Evolutionary conservation across 768 basidiomycete species (phyloP).

Genomic region (Kondoa malvinella): DNA sequence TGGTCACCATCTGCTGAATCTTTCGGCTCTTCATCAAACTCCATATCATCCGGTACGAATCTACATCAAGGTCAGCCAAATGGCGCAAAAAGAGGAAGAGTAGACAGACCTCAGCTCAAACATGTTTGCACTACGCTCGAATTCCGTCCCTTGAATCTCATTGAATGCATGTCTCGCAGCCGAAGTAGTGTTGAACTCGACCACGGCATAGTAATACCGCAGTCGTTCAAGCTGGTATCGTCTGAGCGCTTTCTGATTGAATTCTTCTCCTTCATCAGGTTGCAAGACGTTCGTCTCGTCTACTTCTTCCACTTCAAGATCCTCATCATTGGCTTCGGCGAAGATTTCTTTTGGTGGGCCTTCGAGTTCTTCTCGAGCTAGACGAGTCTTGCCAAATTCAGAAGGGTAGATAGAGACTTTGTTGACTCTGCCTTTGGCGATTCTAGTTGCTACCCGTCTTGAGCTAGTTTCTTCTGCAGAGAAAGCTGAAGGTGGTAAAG

Average conservation of each 20-base stretch:
- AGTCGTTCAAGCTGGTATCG: slow-evolving; percentile 84
- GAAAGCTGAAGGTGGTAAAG: slow-evolving; percentile 3
- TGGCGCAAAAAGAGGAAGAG: neutral
- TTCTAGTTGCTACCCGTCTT: slow-evolving; percentile 25
- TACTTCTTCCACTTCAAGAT: slow-evolving; percentile 28
- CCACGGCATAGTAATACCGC: slow-evolving; percentile 91
- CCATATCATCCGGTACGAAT: slow-evolving; percentile 27
- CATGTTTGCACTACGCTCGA: slow-evolving; percentile 90
- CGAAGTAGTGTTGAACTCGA: slow-evolving; percentile 35
- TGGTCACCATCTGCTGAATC: slow-evolving; percentile 40
- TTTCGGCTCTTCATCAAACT: slow-evolving; percentile 35
- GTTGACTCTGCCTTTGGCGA: slow-evolving; percentile 50
- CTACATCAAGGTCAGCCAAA: slow-evolving; percentile 4
- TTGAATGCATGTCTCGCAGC: slow-evolving; percentile 34
- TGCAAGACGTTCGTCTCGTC: slow-evolving; percentile 51
- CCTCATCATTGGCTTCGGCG: slow-evolving; percentile 20
- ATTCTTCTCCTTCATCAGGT: slow-evolving; percentile 43
- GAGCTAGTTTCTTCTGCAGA: slow-evolving; percentile 6
- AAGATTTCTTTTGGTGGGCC: slow-evolving; percentile 80
- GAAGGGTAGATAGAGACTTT: slow-evolving; percentile 78
- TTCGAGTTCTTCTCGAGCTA: slow-evolving; percentile 71
- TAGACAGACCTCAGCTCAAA: slow-evolving; percentile 83
- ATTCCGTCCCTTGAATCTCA: slow-evolving; percentile 84
- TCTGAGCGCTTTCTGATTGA: slow-evolving; percentile 71
- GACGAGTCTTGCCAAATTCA: slow-evolving; percentile 72